Conservation (phyloP, 176 grass and related monocot genomes). For the Oropetium thomaeum region DNA sequence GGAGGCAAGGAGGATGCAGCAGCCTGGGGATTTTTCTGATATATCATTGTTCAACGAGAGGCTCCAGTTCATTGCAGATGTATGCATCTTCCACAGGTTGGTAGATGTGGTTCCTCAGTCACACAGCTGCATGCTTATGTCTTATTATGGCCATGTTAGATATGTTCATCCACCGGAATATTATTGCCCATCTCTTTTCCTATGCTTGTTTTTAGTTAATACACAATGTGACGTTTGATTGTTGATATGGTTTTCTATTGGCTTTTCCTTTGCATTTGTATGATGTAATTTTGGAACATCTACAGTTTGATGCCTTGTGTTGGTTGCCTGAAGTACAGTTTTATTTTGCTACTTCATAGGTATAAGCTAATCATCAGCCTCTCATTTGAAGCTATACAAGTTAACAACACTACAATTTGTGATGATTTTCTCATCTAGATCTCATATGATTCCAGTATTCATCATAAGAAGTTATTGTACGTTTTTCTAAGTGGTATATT, state of each 20-base stretch:
- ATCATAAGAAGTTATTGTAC: background rate
- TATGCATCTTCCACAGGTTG: constrained; percentile 97
- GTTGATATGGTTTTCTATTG: constrained; percentile 8
- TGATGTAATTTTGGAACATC: background rate
- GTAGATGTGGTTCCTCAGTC: background rate
- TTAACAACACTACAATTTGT: background rate
- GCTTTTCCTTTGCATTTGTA: constrained; percentile 8
- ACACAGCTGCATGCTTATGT: background rate
- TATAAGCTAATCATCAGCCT: background rate
- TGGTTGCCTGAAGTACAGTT: constrained; percentile 3
- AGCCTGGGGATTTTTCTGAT: constrained; percentile 85
- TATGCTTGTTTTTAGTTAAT: constrained; percentile 5
- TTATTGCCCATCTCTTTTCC: background rate
- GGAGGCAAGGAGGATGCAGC: constrained; percentile 78
- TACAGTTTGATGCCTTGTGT: constrained; percentile 1
- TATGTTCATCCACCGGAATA: background rate
- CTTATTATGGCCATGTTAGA: constrained; percentile 11
- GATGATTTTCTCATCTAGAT: constrained; percentile 12
- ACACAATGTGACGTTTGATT: background rate
- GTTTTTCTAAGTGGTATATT: background rate
- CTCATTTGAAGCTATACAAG: background rate
- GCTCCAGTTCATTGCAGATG: constrained; percentile 96
- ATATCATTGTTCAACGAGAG: constrained; percentile 78
- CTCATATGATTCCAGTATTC: background rate
- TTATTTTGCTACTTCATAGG: background rate